Conservation (phyloP, 2,329 filamentous ascomycete species). For the Xylaria multiplex region DNA sequence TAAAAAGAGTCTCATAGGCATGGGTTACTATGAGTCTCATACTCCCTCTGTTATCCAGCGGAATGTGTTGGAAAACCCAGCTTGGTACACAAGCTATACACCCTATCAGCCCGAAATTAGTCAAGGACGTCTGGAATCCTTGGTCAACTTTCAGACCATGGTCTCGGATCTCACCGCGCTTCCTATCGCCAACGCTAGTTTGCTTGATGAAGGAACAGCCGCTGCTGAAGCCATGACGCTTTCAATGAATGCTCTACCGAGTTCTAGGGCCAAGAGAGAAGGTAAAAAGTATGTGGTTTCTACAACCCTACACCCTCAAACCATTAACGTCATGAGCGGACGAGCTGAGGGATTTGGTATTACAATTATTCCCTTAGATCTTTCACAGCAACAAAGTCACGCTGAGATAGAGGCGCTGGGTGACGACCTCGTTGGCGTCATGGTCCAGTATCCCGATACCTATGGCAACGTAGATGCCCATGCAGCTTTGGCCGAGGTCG, state of each 20-base stretch:
- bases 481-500: conserved; percentile 75
- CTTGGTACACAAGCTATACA: conserved; percentile 98
- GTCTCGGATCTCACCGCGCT: conserved; percentile 88
- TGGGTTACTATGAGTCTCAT: conserved; percentile 87
- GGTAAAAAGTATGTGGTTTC: conserved; percentile 89
- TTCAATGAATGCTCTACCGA: conserved; percentile 79
- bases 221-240: conserved; percentile 97
- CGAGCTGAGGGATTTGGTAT: conserved; percentile 93
- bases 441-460: conserved; percentile 96
- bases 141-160: conserved; percentile 96
- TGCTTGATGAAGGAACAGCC: conserved; percentile 91
- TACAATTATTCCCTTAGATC: conserved; percentile 76
- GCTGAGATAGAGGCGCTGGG: conserved; percentile 77
- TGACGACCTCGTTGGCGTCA: conserved; percentile 84
- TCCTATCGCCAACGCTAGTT: conserved; percentile 87
- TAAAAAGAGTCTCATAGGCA: conserved; percentile 75
- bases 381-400: conserved; percentile 69
- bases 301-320: conserved; percentile 83
- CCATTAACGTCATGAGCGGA: conserved; percentile 82
- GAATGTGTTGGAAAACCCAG: conserved; percentile 91
- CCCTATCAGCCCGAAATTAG: conserved; percentile 98
- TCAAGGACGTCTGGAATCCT: conserved; percentile 89
- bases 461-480: conserved; percentile 83
- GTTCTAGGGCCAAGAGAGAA: conserved; percentile 75
- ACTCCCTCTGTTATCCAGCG: conserved; percentile 91